These are phyloP conservation scores for Haplosporangium sp. DNA, from an alignment of 371 early-diverging fungal species.

Conservation along the genomic window DNA sequence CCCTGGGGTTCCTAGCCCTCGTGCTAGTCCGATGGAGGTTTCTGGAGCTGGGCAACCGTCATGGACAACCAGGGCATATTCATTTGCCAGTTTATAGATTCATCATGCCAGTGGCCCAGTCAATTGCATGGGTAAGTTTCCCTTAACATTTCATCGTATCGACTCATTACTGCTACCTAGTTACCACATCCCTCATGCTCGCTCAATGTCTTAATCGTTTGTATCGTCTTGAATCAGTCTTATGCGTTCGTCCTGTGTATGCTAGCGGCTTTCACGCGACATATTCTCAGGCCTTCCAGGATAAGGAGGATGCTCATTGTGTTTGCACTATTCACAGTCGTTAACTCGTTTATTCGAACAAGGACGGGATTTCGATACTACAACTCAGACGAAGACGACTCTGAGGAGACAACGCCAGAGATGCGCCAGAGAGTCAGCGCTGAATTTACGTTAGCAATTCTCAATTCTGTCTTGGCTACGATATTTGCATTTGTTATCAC, in stretches of 20 bases:
- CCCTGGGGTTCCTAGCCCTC: slow-evolving; percentile 35
- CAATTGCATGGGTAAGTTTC: slow-evolving; percentile 38
- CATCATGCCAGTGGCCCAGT: slow-evolving; percentile 50
- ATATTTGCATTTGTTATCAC: slow-evolving; percentile 29
- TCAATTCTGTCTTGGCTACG: slow-evolving; percentile 25
- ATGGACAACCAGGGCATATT: slow-evolving; percentile 53
- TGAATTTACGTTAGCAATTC: slow-evolving; percentile 25
- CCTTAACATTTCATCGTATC: no score
- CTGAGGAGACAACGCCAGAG: slow-evolving; percentile 11
- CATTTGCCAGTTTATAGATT: slow-evolving; percentile 45
- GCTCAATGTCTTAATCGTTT: background rate
- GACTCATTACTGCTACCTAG: no score
- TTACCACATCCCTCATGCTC: no score
- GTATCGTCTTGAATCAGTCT: slow-evolving; percentile 12
- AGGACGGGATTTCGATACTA: slow-evolving; percentile 27
- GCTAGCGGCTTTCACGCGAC: slow-evolving; percentile 44
- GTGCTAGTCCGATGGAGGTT: slow-evolving; percentile 45
- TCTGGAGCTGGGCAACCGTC: slow-evolving; percentile 39
- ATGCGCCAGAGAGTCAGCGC: slow-evolving; percentile 11
- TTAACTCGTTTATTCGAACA: slow-evolving; percentile 28
- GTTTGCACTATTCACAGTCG: slow-evolving; percentile 34
- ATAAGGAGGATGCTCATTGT: slow-evolving; percentile 50
- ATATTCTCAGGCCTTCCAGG: slow-evolving; percentile 48
- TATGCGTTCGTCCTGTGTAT: slow-evolving; percentile 50
- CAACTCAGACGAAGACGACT: slow-evolving; percentile 3